Evolutionary conservation across 768 basidiomycete species (phyloP).

Genomic region (Chlorophyllum brunneum): DNA sequence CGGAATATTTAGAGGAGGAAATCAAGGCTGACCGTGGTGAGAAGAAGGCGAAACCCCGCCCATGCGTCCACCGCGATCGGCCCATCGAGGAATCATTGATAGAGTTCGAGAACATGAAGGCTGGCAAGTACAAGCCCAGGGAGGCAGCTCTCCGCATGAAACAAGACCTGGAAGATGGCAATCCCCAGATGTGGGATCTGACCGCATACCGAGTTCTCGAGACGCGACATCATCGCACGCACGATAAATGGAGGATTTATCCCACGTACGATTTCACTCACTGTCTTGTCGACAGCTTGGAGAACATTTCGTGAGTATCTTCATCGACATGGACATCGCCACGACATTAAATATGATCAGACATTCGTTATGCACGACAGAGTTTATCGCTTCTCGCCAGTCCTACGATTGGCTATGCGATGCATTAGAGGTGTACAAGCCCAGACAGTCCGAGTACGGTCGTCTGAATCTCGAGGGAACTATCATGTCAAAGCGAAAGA

Average conservation of each 20-base stretch:
- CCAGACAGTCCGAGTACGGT: constrained; percentile 95
- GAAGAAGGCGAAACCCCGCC: constrained; percentile 72
- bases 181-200: constrained; percentile 99
- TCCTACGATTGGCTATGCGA: constrained; percentile 99
- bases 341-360: constrained; percentile 34
- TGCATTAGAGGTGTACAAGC: constrained; percentile 95
- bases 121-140: constrained; percentile 86
- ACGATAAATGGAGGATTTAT: constrained; percentile 93
- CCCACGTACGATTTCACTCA: constrained; percentile 99
- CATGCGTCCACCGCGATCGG: constrained; percentile 84
- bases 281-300: constrained; percentile 96
- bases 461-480: constrained; percentile 91
- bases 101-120: constrained; percentile 91
- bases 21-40: constrained; percentile 87
- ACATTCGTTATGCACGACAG: constrained; percentile 94
- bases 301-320: constrained; percentile 94
- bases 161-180: constrained; percentile 86
- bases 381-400: constrained; percentile 93
- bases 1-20: constrained; percentile 68
- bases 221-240: constrained; percentile 89
- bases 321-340: neutral
- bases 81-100: constrained; percentile 82
- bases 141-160: constrained; percentile 97
- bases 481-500: constrained; percentile 95
- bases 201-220: constrained; percentile 93